These are phyloP conservation scores for Daldinia grandis DNA, from an alignment of 495 filamentous ascomycete species.

Conservation along the genomic window DNA sequence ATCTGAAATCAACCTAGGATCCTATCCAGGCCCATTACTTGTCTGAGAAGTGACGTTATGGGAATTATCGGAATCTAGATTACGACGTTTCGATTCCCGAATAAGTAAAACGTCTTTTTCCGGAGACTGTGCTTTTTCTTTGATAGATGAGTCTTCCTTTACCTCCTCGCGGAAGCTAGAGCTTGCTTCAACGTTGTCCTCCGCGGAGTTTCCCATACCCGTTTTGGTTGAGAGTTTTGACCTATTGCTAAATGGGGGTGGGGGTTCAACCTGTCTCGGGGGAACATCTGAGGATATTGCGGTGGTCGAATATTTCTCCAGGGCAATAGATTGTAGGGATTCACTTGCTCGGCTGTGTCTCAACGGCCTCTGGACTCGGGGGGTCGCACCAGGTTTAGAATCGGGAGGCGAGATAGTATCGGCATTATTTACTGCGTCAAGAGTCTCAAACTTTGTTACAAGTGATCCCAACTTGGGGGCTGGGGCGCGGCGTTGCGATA, in stretches of 20 bases:
- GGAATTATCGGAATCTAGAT: background rate
- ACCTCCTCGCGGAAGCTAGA: background rate
- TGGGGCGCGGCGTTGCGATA: constrained; percentile 26
- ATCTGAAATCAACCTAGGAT: constrained; percentile 44
- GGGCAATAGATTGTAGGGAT: background rate
- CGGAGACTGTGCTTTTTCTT: constrained; percentile 3
- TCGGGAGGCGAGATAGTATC: constrained; percentile 28
- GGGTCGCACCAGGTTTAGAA: constrained; percentile 21
- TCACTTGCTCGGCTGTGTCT: constrained; percentile 4
- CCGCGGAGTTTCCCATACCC: background rate
- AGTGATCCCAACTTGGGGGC: constrained; percentile 44
- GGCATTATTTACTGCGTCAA: constrained; percentile 45
- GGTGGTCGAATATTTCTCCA: background rate
- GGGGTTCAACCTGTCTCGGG: constrained; percentile 15
- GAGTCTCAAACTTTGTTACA: constrained; percentile 54
- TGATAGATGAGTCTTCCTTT: background rate
- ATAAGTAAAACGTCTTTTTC: constrained; percentile 23
- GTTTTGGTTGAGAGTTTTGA: constrained; percentile 12
- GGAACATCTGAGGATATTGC: constrained; percentile 3
- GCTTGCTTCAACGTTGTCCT: background rate
- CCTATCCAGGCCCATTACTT: constrained; percentile 31
- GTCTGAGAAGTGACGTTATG: constrained; percentile 19
- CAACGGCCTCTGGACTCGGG: constrained; percentile 5
- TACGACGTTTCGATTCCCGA: background rate
- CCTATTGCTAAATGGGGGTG: background rate